These are phyloP conservation scores for Nowakowskiella sp. DNA, from an alignment of 192 early-diverging fungal genomes.

Conservation along the genomic window DNA sequence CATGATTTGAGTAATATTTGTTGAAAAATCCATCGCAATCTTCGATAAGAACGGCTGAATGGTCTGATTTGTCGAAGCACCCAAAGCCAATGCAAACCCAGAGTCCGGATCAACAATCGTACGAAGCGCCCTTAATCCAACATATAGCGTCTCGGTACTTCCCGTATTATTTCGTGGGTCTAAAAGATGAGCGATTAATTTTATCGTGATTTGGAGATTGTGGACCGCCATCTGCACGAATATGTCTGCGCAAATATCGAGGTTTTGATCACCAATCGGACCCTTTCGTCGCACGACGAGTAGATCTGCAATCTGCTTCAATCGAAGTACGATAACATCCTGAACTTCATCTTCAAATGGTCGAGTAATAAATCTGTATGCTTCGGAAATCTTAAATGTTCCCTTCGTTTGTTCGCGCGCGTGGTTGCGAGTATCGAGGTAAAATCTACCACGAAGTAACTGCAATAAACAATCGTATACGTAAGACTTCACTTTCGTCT, in stretches of 20 bases:
- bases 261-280: conserved; percentile 23
- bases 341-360: conserved; percentile 27
- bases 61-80: conserved; percentile 18
- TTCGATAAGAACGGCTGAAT: conserved; percentile 23
- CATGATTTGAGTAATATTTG: conserved; percentile 21
- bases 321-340: conserved; percentile 24
- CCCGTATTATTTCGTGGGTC: conserved; percentile 8
- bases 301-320: conserved; percentile 34
- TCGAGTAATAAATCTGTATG: conserved; percentile 23
- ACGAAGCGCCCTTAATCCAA: conserved; percentile 33
- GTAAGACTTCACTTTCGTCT: conserved; percentile 26
- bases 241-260: conserved; percentile 34
- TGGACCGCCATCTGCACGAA: conserved; percentile 44
- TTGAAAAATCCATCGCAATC: conserved; percentile 28
- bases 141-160: conserved; percentile 21
- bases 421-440: conserved; percentile 30
- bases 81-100: conserved; percentile 23
- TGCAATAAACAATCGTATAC: conserved; percentile 35
- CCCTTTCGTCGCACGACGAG: conserved; percentile 31
- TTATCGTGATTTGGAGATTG: conserved; percentile 26
- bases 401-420: conserved; percentile 14
- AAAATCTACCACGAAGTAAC: conserved; percentile 37
- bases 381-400: conserved; percentile 16
- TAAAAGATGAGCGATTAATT: conserved; percentile 25
- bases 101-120: conserved; percentile 36